These are phyloP conservation scores for Ogataea siamensis DNA, from an alignment of 805 yeast genomes.

Conservation along the genomic window DNA sequence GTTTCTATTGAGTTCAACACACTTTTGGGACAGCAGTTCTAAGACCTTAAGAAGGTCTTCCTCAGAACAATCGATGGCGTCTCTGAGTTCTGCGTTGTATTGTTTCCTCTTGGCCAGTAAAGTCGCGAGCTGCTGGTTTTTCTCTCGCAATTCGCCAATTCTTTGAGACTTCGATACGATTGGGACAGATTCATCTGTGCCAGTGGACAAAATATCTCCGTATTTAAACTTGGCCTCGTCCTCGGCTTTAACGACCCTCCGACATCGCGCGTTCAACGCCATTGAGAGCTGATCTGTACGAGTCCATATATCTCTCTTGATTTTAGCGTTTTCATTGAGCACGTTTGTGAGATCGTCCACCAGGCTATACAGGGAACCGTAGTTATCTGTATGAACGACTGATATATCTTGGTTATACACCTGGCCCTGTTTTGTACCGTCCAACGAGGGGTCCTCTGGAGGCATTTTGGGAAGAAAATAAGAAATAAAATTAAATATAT, in stretches of 20 bases:
- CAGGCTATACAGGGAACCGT: slow-evolving; percentile 18
- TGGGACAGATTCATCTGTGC: background rate
- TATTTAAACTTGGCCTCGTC: slow-evolving; percentile 2
- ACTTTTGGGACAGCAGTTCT: slow-evolving; percentile 13
- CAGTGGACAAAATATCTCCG: slow-evolving; percentile 13
- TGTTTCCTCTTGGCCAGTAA: slow-evolving; percentile 16
- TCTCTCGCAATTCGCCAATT: slow-evolving; percentile 12
- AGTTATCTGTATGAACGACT: slow-evolving; percentile 22
- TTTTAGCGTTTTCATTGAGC: slow-evolving; percentile 19
- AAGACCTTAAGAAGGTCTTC: slow-evolving; percentile 16
- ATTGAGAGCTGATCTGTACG: slow-evolving; percentile 22
- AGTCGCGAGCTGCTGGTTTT: slow-evolving; percentile 15
- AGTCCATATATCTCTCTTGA: slow-evolving; percentile 30
- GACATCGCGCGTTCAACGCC: slow-evolving; percentile 7
- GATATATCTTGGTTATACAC: slow-evolving; percentile 10
- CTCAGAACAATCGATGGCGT: slow-evolving; percentile 22
- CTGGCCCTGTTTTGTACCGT: background rate
- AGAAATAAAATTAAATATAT: slow-evolving; percentile 3
- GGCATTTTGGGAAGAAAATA: slow-evolving; percentile 2
- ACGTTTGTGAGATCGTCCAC: slow-evolving; percentile 24
- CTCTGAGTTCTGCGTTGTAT: slow-evolving; percentile 22
- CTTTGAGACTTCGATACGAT: background rate
- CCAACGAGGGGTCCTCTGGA: slow-evolving; percentile 1
- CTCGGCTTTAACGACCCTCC: background rate
- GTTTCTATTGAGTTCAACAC: slow-evolving; percentile 11